Percentiles rank a stretch among this genome's conserved stretches.
phyloP scores from a whole-genome alignment of 345 rosid genomes.

The Excoecaria cochinchinensis region DNA sequence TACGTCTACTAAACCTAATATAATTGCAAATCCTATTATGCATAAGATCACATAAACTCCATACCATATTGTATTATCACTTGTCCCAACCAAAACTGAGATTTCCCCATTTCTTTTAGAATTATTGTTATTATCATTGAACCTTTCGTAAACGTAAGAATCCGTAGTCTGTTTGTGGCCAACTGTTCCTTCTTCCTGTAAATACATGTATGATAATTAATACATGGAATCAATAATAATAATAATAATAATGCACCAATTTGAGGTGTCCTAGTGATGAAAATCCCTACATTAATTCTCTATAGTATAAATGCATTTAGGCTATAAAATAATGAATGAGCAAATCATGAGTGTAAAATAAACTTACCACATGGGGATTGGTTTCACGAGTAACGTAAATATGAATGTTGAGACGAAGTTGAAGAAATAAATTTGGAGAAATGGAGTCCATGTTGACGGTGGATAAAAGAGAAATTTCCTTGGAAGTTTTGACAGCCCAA shows the following conservation, averaged over 20 bases:
- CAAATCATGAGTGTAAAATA: no score
- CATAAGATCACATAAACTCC: constrained; percentile 57
- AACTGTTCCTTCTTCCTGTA: constrained; percentile 71
- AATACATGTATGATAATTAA: background rate
- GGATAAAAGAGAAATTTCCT: constrained; percentile 68
- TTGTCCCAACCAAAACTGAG: constrained; percentile 75
- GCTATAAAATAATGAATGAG: no score
- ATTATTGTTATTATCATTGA: background rate
- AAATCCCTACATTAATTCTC: no score
- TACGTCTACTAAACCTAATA: constrained; percentile 41
- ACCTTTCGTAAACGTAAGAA: constrained; percentile 30
- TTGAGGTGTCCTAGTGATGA: background rate
- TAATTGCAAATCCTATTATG: constrained; percentile 49
- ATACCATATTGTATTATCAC: constrained; percentile 54
- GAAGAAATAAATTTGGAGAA: constrained; percentile 45
- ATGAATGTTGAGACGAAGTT: constrained; percentile 49
- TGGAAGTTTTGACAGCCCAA: constrained; percentile 76
- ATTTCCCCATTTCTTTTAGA: constrained; percentile 38
- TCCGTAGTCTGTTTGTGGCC: constrained; percentile 4
- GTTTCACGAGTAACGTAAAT: constrained; percentile 71
- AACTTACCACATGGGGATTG: constrained; percentile 61
- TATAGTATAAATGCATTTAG: no score
- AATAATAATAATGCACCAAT: constrained; percentile 9
- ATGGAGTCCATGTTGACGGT: constrained; percentile 51
- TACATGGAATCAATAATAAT: no score